These are phyloP conservation scores for Stachybotrys chlorohalonatus DNA, from an alignment of 2,329 filamentous ascomycete species.

Conservation along the genomic window DNA sequence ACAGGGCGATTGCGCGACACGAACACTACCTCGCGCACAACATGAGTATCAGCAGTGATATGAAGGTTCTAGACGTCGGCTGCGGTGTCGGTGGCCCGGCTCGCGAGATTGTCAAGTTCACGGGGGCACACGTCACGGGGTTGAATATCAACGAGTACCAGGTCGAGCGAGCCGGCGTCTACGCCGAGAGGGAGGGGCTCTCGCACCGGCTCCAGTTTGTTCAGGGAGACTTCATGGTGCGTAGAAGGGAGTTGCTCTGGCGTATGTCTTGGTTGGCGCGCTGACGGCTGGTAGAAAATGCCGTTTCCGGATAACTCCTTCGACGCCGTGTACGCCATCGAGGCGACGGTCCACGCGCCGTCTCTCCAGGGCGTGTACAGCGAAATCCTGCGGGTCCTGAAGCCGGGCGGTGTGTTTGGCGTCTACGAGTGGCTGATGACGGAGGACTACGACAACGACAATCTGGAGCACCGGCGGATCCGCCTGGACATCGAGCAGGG, in stretches of 20 bases:
- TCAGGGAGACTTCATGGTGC: slow-evolving; percentile 87
- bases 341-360: slow-evolving; percentile 87
- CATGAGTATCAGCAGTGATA: slow-evolving; percentile 70
- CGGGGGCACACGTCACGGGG: slow-evolving; percentile 74
- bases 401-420: slow-evolving; percentile 88
- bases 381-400: slow-evolving; percentile 84
- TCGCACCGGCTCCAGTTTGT: slow-evolving; percentile 68
- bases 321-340: slow-evolving; percentile 89
- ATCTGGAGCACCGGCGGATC: slow-evolving; percentile 74
- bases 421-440: slow-evolving; percentile 99
- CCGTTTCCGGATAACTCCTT: slow-evolving; percentile 80
- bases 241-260: slow-evolving; percentile 6
- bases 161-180: slow-evolving; percentile 75
- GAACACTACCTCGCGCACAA: slow-evolving; percentile 89
- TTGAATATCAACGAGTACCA: slow-evolving; percentile 99
- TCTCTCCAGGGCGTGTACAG: slow-evolving; percentile 79
- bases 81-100: slow-evolving; percentile 94
- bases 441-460: slow-evolving; percentile 80
- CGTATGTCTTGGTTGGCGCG: neutral
- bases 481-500: slow-evolving; percentile 86
- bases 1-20: slow-evolving; percentile 82
- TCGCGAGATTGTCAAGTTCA: slow-evolving; percentile 87
- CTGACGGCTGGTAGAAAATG: slow-evolving; percentile 57
- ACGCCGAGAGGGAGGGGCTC: slow-evolving; percentile 71
- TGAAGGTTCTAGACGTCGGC: slow-evolving; percentile 88